These are phyloP conservation scores for Saccharomycopsis hybrid DNA, from an alignment of 1,139 yeast species.

Conservation along the genomic window DNA sequence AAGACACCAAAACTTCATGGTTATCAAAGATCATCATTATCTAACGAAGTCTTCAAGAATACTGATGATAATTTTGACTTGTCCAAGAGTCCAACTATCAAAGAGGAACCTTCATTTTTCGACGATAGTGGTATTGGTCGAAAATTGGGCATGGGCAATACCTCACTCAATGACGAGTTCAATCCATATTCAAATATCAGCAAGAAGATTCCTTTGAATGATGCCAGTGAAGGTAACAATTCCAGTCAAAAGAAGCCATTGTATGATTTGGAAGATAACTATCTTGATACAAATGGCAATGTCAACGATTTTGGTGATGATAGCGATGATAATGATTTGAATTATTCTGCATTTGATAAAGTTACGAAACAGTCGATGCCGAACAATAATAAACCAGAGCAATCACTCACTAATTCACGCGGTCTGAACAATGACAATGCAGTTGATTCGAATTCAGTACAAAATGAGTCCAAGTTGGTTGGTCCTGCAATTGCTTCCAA, in stretches of 20 bases:
- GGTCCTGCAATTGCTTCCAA: too few species aligned
- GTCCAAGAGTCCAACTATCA: conserved; percentile 1
- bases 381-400: background rate
- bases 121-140: too few species aligned
- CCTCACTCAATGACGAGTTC: background rate
- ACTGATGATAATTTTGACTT: conserved; percentile 18
- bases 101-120: background rate
- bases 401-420: background rate
- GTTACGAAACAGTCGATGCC: background rate
- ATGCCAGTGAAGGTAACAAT: background rate
- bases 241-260: background rate
- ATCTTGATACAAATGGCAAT: background rate
- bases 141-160: too few species aligned
- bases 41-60: conserved; percentile 5
- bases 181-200: background rate
- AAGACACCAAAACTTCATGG: background rate
- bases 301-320: conserved; percentile 3
- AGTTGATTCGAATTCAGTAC: too few species aligned
- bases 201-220: background rate
- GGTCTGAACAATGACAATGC: too few species aligned
- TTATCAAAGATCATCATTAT: conserved; percentile 15
- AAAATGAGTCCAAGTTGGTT: too few species aligned
- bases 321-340: conserved; percentile 8
- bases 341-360: conserved; percentile 6
- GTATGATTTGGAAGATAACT: conserved; percentile 3